These are phyloP conservation scores for Azolla pinnata DNA, from an alignment of 75 land plant species.

Conservation along the genomic window DNA sequence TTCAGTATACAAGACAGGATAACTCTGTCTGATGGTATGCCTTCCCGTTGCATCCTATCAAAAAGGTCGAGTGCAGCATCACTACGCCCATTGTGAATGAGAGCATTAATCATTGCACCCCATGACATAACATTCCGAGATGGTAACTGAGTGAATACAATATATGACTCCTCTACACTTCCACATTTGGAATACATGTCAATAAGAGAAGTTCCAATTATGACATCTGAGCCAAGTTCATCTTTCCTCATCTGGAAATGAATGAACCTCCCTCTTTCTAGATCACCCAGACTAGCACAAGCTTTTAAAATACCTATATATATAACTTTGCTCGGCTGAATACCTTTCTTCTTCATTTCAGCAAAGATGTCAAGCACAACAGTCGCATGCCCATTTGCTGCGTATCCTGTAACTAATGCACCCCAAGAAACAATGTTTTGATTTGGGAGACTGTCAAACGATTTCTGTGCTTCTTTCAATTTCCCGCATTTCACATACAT, in stretches of 20 bases:
- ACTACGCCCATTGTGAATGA: neutral
- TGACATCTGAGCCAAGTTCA: constrained; percentile 27
- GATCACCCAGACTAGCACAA: constrained; percentile 42
- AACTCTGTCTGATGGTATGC: constrained; percentile 21
- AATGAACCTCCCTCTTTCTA: constrained; percentile 42
- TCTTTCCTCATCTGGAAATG: constrained; percentile 21
- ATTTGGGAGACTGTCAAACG: constrained; percentile 14
- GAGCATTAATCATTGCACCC: constrained; percentile 16
- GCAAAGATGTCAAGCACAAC: constrained; percentile 12
- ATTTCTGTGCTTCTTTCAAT: constrained; percentile 2
- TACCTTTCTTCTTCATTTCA: constrained; percentile 6
- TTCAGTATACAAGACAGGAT: constrained; percentile 25
- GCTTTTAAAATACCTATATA: constrained; percentile 57
- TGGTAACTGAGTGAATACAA: constrained; percentile 9
- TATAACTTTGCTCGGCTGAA: constrained; percentile 47
- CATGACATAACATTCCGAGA: constrained; percentile 11
- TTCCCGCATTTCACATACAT: constrained; percentile 16
- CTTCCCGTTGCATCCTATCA: constrained; percentile 9
- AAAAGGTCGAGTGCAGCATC: constrained; percentile 4
- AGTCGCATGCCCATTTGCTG: neutral
- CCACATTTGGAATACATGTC: constrained; percentile 21
- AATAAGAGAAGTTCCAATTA: constrained; percentile 24
- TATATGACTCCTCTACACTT: neutral
- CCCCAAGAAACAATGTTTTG: constrained; percentile 16
- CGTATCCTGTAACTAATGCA: constrained; percentile 11